These are phyloP conservation scores for Filobasidium floriforme DNA, from an alignment of 768 basidiomycete genomes.

Conservation along the genomic window DNA sequence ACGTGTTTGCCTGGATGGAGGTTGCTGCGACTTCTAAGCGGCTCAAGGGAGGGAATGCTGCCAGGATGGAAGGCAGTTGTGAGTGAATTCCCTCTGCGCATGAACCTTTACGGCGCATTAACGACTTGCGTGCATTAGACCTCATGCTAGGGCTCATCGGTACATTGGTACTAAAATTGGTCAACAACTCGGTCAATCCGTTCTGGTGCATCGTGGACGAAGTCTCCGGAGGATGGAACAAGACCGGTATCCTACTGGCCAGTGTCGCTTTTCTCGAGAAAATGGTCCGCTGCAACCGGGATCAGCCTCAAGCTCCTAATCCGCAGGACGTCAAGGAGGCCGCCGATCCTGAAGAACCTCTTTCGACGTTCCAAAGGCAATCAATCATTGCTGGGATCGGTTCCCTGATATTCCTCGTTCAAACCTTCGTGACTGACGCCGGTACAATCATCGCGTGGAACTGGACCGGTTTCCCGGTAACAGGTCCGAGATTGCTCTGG, in stretches of 20 bases:
- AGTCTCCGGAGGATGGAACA: constrained; percentile 63
- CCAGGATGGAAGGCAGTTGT: constrained; percentile 34
- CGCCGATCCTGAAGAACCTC: background rate
- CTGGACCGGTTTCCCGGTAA: constrained; percentile 74
- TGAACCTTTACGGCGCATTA: background rate
- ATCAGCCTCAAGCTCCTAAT: constrained; percentile 19
- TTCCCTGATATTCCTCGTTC: constrained; percentile 56
- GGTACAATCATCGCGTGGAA: constrained; percentile 77
- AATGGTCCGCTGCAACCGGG: constrained; percentile 23
- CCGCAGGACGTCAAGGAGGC: constrained; percentile 1
- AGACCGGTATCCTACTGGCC: constrained; percentile 57
- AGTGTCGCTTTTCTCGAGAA: constrained; percentile 55
- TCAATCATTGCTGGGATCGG: constrained; percentile 32
- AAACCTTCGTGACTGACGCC: constrained; percentile 65
- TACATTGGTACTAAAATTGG: constrained; percentile 64
- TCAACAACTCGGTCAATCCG: constrained; percentile 74
- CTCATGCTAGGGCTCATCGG: constrained; percentile 54
- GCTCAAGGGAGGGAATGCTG: constrained; percentile 38
- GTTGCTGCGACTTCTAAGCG: constrained; percentile 55
- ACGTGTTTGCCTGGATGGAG: constrained; percentile 51
- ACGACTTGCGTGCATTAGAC: background rate
- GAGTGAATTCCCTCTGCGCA: constrained; percentile 13
- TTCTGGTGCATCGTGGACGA: constrained; percentile 73
- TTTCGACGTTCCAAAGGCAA: constrained; percentile 1
- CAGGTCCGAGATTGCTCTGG: constrained; percentile 62